A percentile compares a stretch with the other conserved stretches of the same genome.
These are phyloP conservation scores for Acacia crassicarpa DNA, from an alignment of 306 rosid genomes.

Conservation along the genomic window DNA sequence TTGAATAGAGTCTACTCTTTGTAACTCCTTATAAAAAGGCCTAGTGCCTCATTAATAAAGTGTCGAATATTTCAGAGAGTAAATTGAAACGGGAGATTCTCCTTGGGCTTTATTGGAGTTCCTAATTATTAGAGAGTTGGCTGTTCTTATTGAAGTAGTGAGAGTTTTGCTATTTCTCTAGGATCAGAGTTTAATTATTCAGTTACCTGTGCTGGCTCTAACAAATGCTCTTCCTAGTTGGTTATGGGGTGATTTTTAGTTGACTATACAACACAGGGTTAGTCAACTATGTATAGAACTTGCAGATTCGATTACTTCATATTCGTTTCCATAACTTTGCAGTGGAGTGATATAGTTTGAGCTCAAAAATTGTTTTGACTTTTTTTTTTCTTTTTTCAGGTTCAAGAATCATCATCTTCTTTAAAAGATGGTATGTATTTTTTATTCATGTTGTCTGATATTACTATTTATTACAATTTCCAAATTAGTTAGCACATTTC, in stretches of 20 bases:
- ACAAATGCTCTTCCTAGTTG: background rate
- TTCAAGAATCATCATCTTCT: constrained; percentile 55
- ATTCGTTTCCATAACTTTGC: constrained; percentile 3
- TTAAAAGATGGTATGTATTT: constrained; percentile 68
- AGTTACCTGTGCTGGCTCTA: too few relatives aligned
- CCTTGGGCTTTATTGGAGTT: too few relatives aligned
- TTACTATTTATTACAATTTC: constrained; percentile 15
- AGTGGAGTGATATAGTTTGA: constrained; percentile 11
- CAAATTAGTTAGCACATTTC: constrained; percentile 13
- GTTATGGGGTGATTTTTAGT: constrained; percentile 12
- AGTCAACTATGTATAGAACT: constrained; percentile 15
- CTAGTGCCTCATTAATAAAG: too few relatives aligned
- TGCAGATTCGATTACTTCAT: constrained; percentile 4
- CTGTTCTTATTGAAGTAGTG: too few relatives aligned
- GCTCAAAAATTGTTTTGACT: constrained; percentile 24
- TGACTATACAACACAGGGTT: constrained; percentile 3
- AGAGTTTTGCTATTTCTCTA: too few relatives aligned
- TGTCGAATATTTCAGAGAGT: too few relatives aligned
- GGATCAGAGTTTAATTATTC: too few relatives aligned
- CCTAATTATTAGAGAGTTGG: too few relatives aligned
- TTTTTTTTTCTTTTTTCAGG: constrained; percentile 46
- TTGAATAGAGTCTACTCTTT: too few relatives aligned
- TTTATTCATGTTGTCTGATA: constrained; percentile 14
- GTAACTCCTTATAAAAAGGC: too few relatives aligned
- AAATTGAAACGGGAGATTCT: too few relatives aligned